Base-by-base conservation (phyloP, 2,329 filamentous ascomycete genomes). In the Fusarium chaquense region DNA sequence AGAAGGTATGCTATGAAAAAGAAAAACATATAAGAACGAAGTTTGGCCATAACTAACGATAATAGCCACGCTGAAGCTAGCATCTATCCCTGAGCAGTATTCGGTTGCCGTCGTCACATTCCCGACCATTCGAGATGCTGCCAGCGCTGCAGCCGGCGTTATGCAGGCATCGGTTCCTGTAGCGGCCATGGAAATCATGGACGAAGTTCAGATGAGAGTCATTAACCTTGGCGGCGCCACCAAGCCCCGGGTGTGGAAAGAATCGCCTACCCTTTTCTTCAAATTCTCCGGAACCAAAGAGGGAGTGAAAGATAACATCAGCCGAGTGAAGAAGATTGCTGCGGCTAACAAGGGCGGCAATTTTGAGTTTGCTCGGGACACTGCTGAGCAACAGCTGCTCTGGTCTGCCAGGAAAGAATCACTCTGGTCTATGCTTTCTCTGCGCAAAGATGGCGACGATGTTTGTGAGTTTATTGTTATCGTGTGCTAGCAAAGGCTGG, bases 371-470 rank as follows among this genome's bases (percentile, higher is more conserved):
- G 93, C 93, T 6, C 88, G 86, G 71, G 90, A 89, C 69, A 85
- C 86, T 43, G 84, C 87, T 26, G 93, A 96, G 79, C 90, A 91
- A 77, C 88, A 91, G 69, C 84, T 93, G 56, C 82, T 96, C 6
- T 96, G 93, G 93, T 91, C 89, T 35, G 93, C 93, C 4, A 82
- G 93, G 50, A 96, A 96, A 76, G 92, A 95, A 78, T 91, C 91
- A 5, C 81, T 96, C n/a, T 96, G 93, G 93, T 91, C 88, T 35
- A 93, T 94, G 84, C 85, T 95, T 73, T 89, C 92, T 0, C 80
- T 94, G 74, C 86, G 84, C 74, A 90, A 84, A 79, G 86, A 79
- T 10, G 87, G 87, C 3, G 87, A 93, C 67, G 91, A 91, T 94
- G 85, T 86, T 72, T 82, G 89, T 92, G n/a, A 57, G 65, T 56